Evolutionary conservation across 805 yeast species (phyloP), one percentile per base, ranked within the genome.

Genomic region (Candida adriatica): DNA sequence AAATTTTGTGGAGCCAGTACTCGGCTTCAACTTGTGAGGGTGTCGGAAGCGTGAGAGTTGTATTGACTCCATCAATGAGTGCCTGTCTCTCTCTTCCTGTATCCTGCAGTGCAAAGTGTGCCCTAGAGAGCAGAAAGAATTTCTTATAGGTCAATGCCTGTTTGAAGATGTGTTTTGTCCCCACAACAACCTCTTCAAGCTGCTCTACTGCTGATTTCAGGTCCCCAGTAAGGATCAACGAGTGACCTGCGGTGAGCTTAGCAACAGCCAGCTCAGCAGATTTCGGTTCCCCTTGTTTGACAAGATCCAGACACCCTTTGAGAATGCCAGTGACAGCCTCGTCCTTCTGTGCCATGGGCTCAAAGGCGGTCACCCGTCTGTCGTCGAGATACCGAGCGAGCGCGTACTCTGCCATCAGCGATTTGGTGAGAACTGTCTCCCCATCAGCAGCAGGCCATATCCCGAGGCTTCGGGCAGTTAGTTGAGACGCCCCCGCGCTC

Each of bases 11-110:
- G 14, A 49, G 31, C 56, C 54, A 51, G 4, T 29, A 19, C 3
- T 19, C 30, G 3, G 48, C 38, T 30, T 48, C 51, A 13, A 51
- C 26, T 9, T 48, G 24, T 6, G 53, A 45, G 4, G 30, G 18
- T 3, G 30, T 25, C 8, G 55, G 54, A 6, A 44, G 14, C 6
- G 21, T 18, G 1, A 26, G 15, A 23, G 31, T 37, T 5, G 33
- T 11, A 26, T 43, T 45, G 23, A 51, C 20, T 6, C 43, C 44
- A 2, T 16, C 14, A 6, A 39, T n/a, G 26, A 45, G 17, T 3
- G 33, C 31, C 5, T 29, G 17, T 18, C 25, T 35, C 18, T 28
- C 32, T 18, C 22, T 28, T 1, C 14, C 8, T 5, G 29, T n/a
- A 18, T 38, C 29, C 1, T 35, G 22, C 3, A 28, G 16, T 7